Base-by-base conservation (phyloP, 148 eudicot genomes). In the Spergularia marina region DNA sequence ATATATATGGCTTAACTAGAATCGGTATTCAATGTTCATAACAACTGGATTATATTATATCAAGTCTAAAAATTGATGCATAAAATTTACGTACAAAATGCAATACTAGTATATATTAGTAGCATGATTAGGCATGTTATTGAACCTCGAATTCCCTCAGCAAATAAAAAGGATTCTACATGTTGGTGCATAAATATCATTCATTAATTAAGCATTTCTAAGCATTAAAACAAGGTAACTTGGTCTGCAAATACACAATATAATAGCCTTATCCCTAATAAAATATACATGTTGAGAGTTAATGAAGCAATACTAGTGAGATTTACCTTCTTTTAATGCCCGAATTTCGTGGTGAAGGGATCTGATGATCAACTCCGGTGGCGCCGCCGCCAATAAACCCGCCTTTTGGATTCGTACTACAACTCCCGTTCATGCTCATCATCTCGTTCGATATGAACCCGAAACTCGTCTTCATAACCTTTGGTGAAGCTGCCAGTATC, bases 311-410 rank as follows among this genome's bases (percentile, higher is more conserved):
- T 14, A 2, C 11, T 44, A 9, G 10, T 21, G n/a, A 69, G 70
- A 62, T 60, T 78, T 77, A 92, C 97, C 97, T 92, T 81, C 93
- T 78, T 79, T 89, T 92, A 72, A 87, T 82, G 63, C 88, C 91
- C 84, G 89, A 81, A 82, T 82, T 89, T 51, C 84, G 86, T 76
- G 90, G 89, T 56, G 93, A 88, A 54, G 97, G 85, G 87, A 92
- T 92, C 91, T 88, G 85, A 52, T 44, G 49, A 44, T 44, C 8
- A 44, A 81, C 62, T 7, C 76, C 84, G 51, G 77, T n/a, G 52
- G 58, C n/a, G 13, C 15, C 58, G 47, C 55, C 21, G 36, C 52
- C 68, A 69, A 23, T 21, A 20, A 58, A 69, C 8, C 30, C 74
- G 12, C 61, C 79, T 41, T 51, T 76, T 2, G 55, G 56, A 21